phyloP scores from a whole-genome alignment of 768 basidiomycete species.

The Cubamyces sp. region DNA sequence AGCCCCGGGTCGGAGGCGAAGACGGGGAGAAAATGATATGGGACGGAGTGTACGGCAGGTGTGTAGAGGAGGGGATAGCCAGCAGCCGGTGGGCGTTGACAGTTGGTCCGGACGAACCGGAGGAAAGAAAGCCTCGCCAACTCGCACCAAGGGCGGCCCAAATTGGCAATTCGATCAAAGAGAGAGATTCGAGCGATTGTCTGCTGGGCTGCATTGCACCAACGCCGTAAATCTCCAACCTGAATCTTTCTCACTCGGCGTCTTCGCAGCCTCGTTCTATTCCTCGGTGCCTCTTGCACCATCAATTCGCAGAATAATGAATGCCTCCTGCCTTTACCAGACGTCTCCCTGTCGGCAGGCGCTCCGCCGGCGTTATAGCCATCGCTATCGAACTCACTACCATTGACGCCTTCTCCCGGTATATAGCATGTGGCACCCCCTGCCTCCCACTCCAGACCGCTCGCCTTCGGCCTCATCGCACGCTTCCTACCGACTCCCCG shows the following conservation, averaged over 20 bases:
- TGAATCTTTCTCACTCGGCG: not conserved
- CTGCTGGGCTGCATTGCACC: constrained; percentile 7
- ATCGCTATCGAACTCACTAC: not conserved
- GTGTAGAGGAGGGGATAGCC: not conserved
- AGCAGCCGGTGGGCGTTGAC: constrained; percentile 9
- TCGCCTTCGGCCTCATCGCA: not conserved
- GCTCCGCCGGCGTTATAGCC: not conserved
- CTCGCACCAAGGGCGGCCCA: not conserved
- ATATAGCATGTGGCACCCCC: constrained; percentile 4
- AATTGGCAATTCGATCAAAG: constrained; percentile 6
- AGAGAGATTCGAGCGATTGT: not conserved
- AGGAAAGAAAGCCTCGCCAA: not conserved
- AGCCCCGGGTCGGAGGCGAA: not conserved
- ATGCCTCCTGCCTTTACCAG: too few species aligned
- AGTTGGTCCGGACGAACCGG: constrained; percentile 12
- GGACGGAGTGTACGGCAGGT: not conserved
- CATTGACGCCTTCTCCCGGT: not conserved
- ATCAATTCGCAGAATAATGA: too few species aligned
- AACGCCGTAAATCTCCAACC: constrained; percentile 1
- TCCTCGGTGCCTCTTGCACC: not conserved
- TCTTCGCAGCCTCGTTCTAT: constrained; percentile 9
- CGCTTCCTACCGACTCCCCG: not conserved
- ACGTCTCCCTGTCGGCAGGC: not conserved
- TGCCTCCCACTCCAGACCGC: not conserved
- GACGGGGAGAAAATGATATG: not conserved